phyloP scores from a whole-genome alignment of 805 yeast genomes.

The Saccharomycopsis sp. region DNA sequence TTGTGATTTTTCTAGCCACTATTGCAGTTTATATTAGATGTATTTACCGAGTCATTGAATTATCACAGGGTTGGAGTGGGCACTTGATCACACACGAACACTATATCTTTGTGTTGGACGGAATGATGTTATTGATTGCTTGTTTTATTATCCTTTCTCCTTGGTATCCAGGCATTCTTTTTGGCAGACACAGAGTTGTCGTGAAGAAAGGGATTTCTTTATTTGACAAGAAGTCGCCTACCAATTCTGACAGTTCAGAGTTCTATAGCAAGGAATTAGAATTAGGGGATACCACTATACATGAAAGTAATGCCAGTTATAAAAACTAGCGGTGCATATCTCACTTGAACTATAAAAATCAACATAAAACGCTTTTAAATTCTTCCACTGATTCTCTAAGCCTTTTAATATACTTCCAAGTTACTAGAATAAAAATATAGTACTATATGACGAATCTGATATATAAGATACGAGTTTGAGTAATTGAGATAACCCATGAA shows the following conservation, averaged over 20 bases:
- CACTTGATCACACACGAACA: constrained; percentile 53
- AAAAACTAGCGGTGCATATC: background rate
- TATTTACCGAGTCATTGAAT: constrained; percentile 65
- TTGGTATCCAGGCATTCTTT: constrained; percentile 59
- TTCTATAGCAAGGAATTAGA: background rate
- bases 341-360: too few relatives aligned
- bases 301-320: background rate
- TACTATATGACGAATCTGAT: too few relatives aligned
- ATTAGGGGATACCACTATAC: background rate
- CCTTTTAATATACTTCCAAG: too few relatives aligned
- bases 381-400: too few relatives aligned
- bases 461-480: too few relatives aligned
- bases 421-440: too few relatives aligned
- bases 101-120: constrained; percentile 55
- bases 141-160: constrained; percentile 37
- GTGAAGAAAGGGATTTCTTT: constrained; percentile 15
- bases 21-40: constrained; percentile 58
- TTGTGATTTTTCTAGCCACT: constrained; percentile 42
- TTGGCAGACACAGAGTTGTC: constrained; percentile 31
- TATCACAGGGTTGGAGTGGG: constrained; percentile 69
- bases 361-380: too few relatives aligned
- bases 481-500: too few relatives aligned
- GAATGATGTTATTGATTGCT: constrained; percentile 52
- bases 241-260: background rate
- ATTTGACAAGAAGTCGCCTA: background rate